phyloP scores from a whole-genome alignment of 2,329 filamentous ascomycete genomes.

The Epichloe glyceriae region DNA sequence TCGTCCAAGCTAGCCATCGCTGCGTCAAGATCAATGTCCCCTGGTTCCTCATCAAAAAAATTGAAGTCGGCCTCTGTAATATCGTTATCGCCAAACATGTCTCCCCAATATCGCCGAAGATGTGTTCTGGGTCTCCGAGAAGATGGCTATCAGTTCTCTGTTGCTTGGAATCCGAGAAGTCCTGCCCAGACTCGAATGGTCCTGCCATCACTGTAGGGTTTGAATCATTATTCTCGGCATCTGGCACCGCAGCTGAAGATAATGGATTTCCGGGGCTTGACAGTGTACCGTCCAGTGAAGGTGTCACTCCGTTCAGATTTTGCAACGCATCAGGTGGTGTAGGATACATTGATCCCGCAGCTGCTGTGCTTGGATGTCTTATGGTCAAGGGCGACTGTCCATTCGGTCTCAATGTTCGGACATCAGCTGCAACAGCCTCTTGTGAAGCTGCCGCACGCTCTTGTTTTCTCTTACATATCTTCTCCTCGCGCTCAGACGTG shows the following conservation, averaged over 20 bases:
- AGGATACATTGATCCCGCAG: constrained; percentile 50
- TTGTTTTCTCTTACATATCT: constrained; percentile 33
- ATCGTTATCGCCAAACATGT: constrained; percentile 59
- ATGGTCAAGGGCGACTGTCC: constrained; percentile 39
- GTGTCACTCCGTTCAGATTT: constrained; percentile 36
- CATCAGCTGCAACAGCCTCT: constrained; percentile 29
- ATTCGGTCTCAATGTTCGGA: constrained; percentile 29
- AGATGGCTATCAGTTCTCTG: constrained; percentile 30
- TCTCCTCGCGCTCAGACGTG: constrained; percentile 32
- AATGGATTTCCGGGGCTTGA: constrained; percentile 41
- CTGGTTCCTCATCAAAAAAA: constrained; percentile 60
- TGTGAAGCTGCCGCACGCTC: constrained; percentile 33
- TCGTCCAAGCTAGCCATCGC: constrained; percentile 12
- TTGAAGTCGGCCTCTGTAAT: constrained; percentile 77
- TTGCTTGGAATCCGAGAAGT: constrained; percentile 29
- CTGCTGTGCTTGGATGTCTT: constrained; percentile 34
- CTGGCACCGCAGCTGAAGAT: constrained; percentile 18
- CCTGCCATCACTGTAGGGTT: constrained; percentile 11
- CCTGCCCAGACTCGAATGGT: constrained; percentile 15
- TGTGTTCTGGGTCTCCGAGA: constrained; percentile 38
- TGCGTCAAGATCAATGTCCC: constrained; percentile 25
- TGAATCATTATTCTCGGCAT: constrained; percentile 14
- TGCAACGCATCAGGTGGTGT: constrained; percentile 58
- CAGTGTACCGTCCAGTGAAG: constrained; percentile 41
- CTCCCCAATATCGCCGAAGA: constrained; percentile 59